Base-by-base conservation (phyloP, 2,329 filamentous ascomycete species). In the Helicocarpus griseus region DNA sequence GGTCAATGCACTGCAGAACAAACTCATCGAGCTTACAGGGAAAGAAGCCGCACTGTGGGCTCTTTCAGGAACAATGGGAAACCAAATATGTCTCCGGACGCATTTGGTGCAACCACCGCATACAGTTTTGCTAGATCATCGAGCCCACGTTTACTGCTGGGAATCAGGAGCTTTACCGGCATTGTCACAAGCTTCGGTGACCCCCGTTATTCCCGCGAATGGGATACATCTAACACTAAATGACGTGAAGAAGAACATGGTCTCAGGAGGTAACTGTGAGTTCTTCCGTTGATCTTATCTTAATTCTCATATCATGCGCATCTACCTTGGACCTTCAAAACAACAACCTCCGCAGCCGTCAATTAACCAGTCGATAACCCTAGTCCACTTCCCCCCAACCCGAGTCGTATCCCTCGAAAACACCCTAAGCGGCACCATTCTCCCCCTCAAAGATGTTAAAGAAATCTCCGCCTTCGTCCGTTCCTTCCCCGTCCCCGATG, bases 1-100 rank as follows among this genome's bases (percentile, higher is more conserved):
- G 3, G 62, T 65, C 11, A 63, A 58, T 8, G 53, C 54, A 5
- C 62, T 69, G 22, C 60, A 69, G 52, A 52, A 60, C 17, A 60
- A 62, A 24, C 55, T 70, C 33, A 58, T 61, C 4, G 54, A 56
- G 17, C 49, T 69, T 1, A 64, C 64, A 1, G 67, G 67, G 22
- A 65, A 64, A 50, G 64, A 69, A 48, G 63, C 60, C 8, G 61
- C 60, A 1, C 54, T 69, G 3, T 66, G 65, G 52, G 60, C 63
- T 21, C 50, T 67, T 14, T 68, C 67, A 5, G 65, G 67, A 2
- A 70, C 67, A n/a, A 67, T 68, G 66, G 65, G 66, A n/a, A 70
- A 70, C 52, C 66, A 69, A 56, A 62, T 70, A 41, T 61, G 61
- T 29, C 41, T 69, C 13, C 63, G 67, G 0, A 59, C 61, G 3